Evolutionary conservation across 768 basidiomycete species (phyloP), one percentile per base, ranked within the genome.

Genomic region (Mycena vitilis): DNA sequence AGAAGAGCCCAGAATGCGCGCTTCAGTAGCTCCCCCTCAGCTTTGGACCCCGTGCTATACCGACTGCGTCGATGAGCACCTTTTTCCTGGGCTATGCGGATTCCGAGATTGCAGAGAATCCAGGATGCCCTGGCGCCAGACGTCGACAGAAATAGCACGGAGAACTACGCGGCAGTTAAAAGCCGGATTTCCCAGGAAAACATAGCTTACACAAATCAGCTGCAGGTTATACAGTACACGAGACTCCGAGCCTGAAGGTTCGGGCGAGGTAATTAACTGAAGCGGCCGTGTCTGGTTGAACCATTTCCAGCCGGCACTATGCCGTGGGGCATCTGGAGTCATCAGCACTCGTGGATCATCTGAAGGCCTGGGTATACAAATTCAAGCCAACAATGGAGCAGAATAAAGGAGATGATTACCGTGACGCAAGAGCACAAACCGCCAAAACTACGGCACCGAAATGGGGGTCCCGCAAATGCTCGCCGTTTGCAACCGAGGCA

Each of bases 231-330:
- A 20, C 4, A 68, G 45, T 8, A 16, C 48, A 23, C 47, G 53
- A n/a, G 16, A 56, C 13, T 22, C 16, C 5, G 36, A 25, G 13
- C 23, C n/a, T 23, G 30, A 4, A 4, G 45, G 18, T 13, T 34
- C 54, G 2, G 53, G 53, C 37, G 38, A 37, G 22, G 38, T 23
- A 7, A 38, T 87, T n/a, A 83, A 84, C 76, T 95, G 94, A 37
- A 95, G 78, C 71, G 87, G 82, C 58, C 89, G 85, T 8, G 92
- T 86, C 75, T 91, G 89, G n/a, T 77, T 72, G 69, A 88, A 87
- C 75, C 84, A 92, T 74, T 85, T 84, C 88, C 88, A 91, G 1
- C 89, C 89, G 30, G 83, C 77, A 20, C 85, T 85, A 36, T 83
- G 80, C 9, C 83, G 77, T 5, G 80, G 75, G 22, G 78, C 71